Evolutionary conservation across 2,329 filamentous ascomycete genomes (phyloP), one percentile per base, ranked within the genome.

Genomic region (Botrytis cinerea): DNA sequence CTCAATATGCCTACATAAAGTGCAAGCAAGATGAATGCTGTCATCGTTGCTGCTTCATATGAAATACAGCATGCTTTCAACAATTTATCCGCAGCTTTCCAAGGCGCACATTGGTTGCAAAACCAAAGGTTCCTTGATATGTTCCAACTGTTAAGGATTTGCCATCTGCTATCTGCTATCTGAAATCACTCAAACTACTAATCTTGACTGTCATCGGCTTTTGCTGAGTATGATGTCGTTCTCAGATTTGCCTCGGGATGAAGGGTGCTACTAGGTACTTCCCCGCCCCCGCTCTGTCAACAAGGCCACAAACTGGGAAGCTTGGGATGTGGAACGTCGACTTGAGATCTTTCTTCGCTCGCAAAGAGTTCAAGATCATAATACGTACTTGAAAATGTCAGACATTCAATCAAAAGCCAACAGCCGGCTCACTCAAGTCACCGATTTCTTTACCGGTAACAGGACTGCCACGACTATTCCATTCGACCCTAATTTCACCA

Each of bases 401-500:
- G 73, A 76, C 48, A 67, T 54, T 54, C 70, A 66, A 16, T 60
- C 67, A 32, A 70, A 70, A 73, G 77, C 74, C 57, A 73, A 76
- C 40, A 73, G 46, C 40, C 76, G 78, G 22, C 73, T 80, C n/a
- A 76, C 73, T 5, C 74, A 80, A 69, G 75, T 80, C 67, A 76
- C 74, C 12, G 77, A 78, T 66, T 78, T 77, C 48, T 66, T 80
- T 45, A 78, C 75, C 4, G 75, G 75, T 4, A 76, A 75, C 40
- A 78, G 73, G 48, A 78, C 78, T 9, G 78, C 78, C 60, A 76
- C 69, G 38, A 74, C 73, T 4, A 75, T 81, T 72, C 79, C 79
- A 16, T 80, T 75, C 69, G 78, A 80, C 70, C 78, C 79, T 5
- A 75, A 78, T 74, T 79, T 72, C 40, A 81, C 78, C 35, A 79